Percentiles rank a stretch among this genome's conserved stretches.
Evolutionary conservation across 2,329 filamentous ascomycete species (phyloP).

Genomic region (Epichloe baconii): DNA sequence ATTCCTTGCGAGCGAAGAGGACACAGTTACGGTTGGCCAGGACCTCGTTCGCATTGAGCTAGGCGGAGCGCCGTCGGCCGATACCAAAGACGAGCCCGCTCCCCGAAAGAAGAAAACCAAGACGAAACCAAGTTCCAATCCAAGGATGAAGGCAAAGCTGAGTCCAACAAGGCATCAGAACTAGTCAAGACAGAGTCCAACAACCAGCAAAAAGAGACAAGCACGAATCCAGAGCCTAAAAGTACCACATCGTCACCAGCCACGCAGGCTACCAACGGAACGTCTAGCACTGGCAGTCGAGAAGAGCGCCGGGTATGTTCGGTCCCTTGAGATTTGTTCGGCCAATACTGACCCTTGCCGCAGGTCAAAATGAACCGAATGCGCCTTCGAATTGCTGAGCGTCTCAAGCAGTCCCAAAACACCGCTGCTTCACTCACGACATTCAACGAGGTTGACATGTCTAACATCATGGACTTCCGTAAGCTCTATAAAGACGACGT

Average conservation of each 20-base stretch:
- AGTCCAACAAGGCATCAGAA: neutral
- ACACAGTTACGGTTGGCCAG: conserved; percentile 89
- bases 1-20: conserved; percentile 82
- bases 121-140: conserved; percentile 4
- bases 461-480: conserved; percentile 89
- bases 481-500: conserved; percentile 96
- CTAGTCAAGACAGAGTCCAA: conserved; percentile 9
- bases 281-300: conserved; percentile 47
- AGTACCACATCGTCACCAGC: conserved; percentile 17
- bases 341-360: conserved; percentile 1
- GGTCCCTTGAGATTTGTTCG: neutral
- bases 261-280: conserved; percentile 5
- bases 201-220: conserved; percentile 12
- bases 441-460: conserved; percentile 99
- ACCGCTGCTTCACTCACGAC: conserved; percentile 94
- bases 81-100: conserved; percentile 25
- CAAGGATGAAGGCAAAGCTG: neutral
- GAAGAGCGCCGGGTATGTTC: conserved; percentile 73
- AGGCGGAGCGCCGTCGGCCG: conserved; percentile 40
- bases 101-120: conserved; percentile 16
- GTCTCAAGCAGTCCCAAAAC: conserved; percentile 98
- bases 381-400: conserved; percentile 92
- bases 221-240: conserved; percentile 22
- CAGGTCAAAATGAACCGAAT: conserved; percentile 99
- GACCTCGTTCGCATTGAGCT: conserved; percentile 76